A percentile compares a stretch with the other conserved stretches of the same genome.
Conservation (phyloP, 176 grass and related monocot species). For the Leersia perrieri region DNA sequence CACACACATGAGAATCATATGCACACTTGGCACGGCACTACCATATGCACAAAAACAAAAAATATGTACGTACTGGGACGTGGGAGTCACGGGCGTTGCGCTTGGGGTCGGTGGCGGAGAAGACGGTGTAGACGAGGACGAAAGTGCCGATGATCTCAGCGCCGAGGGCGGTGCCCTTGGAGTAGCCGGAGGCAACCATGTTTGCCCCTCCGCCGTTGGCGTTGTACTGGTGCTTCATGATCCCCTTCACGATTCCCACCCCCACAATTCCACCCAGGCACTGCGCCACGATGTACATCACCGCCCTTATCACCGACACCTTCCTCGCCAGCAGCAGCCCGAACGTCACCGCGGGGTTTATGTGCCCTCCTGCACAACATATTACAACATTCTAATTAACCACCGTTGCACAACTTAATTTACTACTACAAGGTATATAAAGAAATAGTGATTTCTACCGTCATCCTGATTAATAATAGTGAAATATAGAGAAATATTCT, state of each 20-base stretch:
- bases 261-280: slow-evolving; percentile 46
- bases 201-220: slow-evolving; percentile 49
- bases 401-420: too few relatives aligned
- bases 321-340: slow-evolving; percentile 52
- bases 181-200: slow-evolving; percentile 38
- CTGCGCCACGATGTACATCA: slow-evolving; percentile 51
- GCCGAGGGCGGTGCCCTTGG: slow-evolving; percentile 39
- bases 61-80: slow-evolving; percentile 38
- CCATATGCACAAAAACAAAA: too few relatives aligned
- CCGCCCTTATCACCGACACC: slow-evolving; percentile 39
- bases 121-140: slow-evolving; percentile 61
- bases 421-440: too few relatives aligned
- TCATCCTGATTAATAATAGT: too few relatives aligned
- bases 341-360: slow-evolving; percentile 55
- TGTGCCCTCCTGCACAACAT: slow-evolving; percentile 45
- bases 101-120: slow-evolving; percentile 60
- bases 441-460: too few relatives aligned
- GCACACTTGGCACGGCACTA: too few relatives aligned
- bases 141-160: slow-evolving; percentile 64
- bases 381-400: too few relatives aligned
- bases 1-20: too few relatives aligned
- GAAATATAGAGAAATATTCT: too few relatives aligned
- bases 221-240: slow-evolving; percentile 45
- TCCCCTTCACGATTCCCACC: slow-evolving; percentile 52
- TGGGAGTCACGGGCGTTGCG: slow-evolving; percentile 58